Percentiles rank a stretch among this genome's conserved stretches.
These are phyloP conservation scores for Scalesia atractyloides DNA, from an alignment of 129 eudicot species.

Conservation along the genomic window DNA sequence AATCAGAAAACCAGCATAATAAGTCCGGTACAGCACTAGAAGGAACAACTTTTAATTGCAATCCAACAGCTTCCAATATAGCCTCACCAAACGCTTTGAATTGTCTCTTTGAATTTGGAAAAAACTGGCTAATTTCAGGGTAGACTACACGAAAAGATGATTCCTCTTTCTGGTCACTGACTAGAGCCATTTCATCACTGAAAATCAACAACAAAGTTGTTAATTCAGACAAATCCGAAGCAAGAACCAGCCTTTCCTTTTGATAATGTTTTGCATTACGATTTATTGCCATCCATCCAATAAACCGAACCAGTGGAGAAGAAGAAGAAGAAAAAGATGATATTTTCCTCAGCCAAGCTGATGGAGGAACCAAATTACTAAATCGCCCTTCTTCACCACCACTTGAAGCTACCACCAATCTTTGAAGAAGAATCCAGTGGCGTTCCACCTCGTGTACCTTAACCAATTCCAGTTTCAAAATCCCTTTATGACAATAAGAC, in stretches of 20 bases:
- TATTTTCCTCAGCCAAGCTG: constrained; percentile 77
- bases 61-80: constrained; percentile 81
- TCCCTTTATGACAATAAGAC: constrained; percentile 61
- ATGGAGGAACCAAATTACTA: constrained; percentile 70
- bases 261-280: constrained; percentile 78
- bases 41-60: constrained; percentile 81
- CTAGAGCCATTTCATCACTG: constrained; percentile 75
- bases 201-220: constrained; percentile 66
- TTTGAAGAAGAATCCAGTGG: constrained; percentile 78
- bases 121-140: constrained; percentile 70
- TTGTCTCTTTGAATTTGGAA: constrained; percentile 66
- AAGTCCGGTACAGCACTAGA: constrained; percentile 76
- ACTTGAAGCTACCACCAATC: constrained; percentile 80
- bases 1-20: constrained; percentile 85
- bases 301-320: constrained; percentile 77
- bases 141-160: constrained; percentile 59
- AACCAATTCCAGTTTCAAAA: constrained; percentile 36
- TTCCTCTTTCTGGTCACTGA: constrained; percentile 47
- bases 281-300: constrained; percentile 96
- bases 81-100: constrained; percentile 75
- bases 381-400: constrained; percentile 58
- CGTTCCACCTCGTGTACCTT: constrained; percentile 70
- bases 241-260: constrained; percentile 71
- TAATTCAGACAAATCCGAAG: constrained; percentile 68
- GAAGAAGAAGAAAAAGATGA: constrained; percentile 61